phyloP scores from a whole-genome alignment of 2,329 filamentous ascomycete genomes.

The Curvularia eragrostidis region DNA sequence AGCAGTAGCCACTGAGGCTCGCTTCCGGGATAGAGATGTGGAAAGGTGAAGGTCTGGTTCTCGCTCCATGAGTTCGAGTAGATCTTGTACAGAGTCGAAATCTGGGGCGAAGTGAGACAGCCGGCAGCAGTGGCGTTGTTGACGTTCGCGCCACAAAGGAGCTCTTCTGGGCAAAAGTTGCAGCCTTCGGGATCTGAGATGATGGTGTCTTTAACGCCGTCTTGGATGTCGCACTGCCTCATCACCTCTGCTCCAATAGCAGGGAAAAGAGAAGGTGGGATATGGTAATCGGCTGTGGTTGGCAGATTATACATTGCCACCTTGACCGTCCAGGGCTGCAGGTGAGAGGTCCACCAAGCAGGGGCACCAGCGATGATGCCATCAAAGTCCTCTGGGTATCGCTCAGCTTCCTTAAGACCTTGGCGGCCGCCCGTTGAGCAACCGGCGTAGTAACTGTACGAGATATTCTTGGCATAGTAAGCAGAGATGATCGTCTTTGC shows the following conservation, averaged over 20 bases:
- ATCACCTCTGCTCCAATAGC: slow-evolving; percentile 45
- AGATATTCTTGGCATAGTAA: slow-evolving; percentile 56
- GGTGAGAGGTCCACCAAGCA: slow-evolving; percentile 59
- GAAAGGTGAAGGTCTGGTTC: slow-evolving; percentile 53
- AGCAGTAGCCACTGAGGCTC: slow-evolving; percentile 45
- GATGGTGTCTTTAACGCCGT: slow-evolving; percentile 58
- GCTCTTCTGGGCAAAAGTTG: slow-evolving; percentile 50
- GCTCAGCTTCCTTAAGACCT: slow-evolving; percentile 61
- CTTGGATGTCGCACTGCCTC: slow-evolving; percentile 59
- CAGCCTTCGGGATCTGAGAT: slow-evolving; percentile 56
- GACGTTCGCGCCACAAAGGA: slow-evolving; percentile 46
- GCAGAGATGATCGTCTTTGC: slow-evolving; percentile 57
- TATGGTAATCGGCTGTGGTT: slow-evolving; percentile 53
- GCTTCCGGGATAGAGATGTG: slow-evolving; percentile 48
- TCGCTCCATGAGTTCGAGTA: slow-evolving; percentile 52
- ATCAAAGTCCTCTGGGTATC: slow-evolving; percentile 64
- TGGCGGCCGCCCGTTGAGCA: slow-evolving; percentile 68
- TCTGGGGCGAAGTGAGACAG: slow-evolving; percentile 56
- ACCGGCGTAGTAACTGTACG: slow-evolving; percentile 63
- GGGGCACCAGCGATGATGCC: slow-evolving; percentile 62
- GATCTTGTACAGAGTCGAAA: slow-evolving; percentile 52
- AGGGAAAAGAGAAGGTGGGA: slow-evolving; percentile 28
- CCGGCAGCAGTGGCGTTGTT: slow-evolving; percentile 38
- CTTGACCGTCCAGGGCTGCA: slow-evolving; percentile 56
- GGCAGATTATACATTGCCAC: slow-evolving; percentile 59